Conservation (phyloP, 2,329 filamentous ascomycete genomes). For the Aphanoascus verrucosus region DNA sequence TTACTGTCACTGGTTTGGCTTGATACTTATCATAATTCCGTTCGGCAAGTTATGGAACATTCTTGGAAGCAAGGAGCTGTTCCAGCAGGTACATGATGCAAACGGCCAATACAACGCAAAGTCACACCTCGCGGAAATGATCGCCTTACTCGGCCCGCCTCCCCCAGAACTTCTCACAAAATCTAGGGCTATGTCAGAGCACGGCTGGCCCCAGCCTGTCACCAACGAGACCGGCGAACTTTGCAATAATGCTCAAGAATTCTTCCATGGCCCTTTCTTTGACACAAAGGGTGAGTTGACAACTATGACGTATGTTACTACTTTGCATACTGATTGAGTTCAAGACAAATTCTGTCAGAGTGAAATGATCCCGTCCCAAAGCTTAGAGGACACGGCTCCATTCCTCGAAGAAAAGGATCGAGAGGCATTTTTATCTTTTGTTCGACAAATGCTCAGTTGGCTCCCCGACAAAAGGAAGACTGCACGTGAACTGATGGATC, state of each 20-base stretch:
- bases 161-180: constrained; percentile 11
- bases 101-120: constrained; percentile 29
- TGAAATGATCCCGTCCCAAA: constrained; percentile 19
- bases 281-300: constrained; percentile 22
- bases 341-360: constrained; percentile 21
- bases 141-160: constrained; percentile 33
- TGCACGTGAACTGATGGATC: constrained; percentile 27
- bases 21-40: not conserved
- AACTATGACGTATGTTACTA: constrained; percentile 3
- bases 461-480: constrained; percentile 28
- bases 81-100: constrained; percentile 26
- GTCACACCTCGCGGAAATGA: constrained; percentile 36
- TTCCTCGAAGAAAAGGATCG: constrained; percentile 24
- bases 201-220: constrained; percentile 24
- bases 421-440: constrained; percentile 26
- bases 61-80: constrained; percentile 20
- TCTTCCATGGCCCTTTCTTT: constrained; percentile 31
- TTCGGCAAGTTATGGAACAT: constrained; percentile 20
- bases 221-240: constrained; percentile 22
- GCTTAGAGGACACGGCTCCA: constrained; percentile 19
- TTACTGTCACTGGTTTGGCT: not conserved
- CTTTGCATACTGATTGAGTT: constrained; percentile 1
- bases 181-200: constrained; percentile 25
- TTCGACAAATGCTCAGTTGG: constrained; percentile 27
- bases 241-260: constrained; percentile 28